Conservation (phyloP, 768 basidiomycete genomes). For the Trametes sanguinea region DNA sequence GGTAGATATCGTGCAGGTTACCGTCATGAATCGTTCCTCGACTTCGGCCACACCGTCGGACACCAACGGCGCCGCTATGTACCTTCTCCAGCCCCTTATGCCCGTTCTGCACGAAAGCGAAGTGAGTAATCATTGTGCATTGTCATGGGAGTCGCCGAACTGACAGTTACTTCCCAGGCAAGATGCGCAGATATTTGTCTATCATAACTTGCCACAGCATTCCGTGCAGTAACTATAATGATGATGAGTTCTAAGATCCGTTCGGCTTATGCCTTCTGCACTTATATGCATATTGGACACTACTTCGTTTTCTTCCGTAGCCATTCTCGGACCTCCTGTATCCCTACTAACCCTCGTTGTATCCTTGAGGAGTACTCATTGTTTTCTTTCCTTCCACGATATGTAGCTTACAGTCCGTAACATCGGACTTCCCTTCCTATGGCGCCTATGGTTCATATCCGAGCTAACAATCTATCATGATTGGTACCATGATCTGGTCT, state of each 20-base stretch:
- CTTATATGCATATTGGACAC: too few relatives aligned
- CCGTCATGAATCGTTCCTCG: slow-evolving; percentile 14
- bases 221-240: background rate
- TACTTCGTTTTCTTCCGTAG: too few relatives aligned
- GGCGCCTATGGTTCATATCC: too few relatives aligned
- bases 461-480: too few relatives aligned
- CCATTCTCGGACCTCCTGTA: too few relatives aligned
- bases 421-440: too few relatives aligned
- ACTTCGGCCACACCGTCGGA: slow-evolving; percentile 16
- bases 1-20: background rate
- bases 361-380: too few relatives aligned
- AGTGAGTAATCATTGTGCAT: background rate
- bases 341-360: too few relatives aligned
- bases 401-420: too few relatives aligned
- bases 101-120: background rate
- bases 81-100: slow-evolving; percentile 15
- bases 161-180: slow-evolving; percentile 8
- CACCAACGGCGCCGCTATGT: slow-evolving; percentile 5
- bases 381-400: too few relatives aligned
- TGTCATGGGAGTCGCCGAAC: background rate
- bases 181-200: slow-evolving; percentile 12
- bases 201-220: slow-evolving; percentile 8
- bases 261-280: slow-evolving; percentile 3
- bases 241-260: background rate
- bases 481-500: too few relatives aligned